Conservation (phyloP, 805 yeast species). For the Scheffersomyces lignosus region DNA sequence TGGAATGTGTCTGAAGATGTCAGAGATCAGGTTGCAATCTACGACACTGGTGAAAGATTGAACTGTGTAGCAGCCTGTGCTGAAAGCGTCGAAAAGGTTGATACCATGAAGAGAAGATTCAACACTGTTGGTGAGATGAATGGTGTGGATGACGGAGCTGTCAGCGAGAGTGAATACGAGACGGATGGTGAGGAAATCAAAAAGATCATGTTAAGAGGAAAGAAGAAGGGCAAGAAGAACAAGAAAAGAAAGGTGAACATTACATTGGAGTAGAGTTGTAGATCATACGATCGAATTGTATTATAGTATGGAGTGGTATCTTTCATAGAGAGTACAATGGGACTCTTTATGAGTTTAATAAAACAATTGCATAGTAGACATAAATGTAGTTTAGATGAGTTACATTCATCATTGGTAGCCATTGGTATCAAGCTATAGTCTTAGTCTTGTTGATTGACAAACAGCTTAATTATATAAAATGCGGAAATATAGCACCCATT, state of each 20-base stretch:
- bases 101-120: conserved; percentile 63
- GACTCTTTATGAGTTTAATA: no score
- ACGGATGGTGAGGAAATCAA: conserved; percentile 70
- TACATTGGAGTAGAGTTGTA: conserved; percentile 55
- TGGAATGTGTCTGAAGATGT: conserved; percentile 64
- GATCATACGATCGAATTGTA: no score
- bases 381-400: no score
- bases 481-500: no score
- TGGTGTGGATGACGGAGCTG: conserved; percentile 20
- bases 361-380: no score
- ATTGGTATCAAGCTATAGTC: no score
- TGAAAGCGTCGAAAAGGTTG: conserved; percentile 74
- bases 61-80: conserved; percentile 79
- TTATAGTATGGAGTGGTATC: no score
- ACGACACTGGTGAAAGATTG: conserved; percentile 86
- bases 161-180: conserved; percentile 72
- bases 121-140: conserved; percentile 27
- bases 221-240: conserved; percentile 41
- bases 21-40: conserved; percentile 84
- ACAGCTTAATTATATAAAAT: no score
- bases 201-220: conserved; percentile 53
- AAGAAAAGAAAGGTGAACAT: conserved; percentile 37
- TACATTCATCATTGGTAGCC: no score
- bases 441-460: no score
- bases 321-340: no score